These are phyloP conservation scores for Aspergillus niger DNA, from an alignment of 2,329 filamentous ascomycete species.

Conservation along the genomic window DNA sequence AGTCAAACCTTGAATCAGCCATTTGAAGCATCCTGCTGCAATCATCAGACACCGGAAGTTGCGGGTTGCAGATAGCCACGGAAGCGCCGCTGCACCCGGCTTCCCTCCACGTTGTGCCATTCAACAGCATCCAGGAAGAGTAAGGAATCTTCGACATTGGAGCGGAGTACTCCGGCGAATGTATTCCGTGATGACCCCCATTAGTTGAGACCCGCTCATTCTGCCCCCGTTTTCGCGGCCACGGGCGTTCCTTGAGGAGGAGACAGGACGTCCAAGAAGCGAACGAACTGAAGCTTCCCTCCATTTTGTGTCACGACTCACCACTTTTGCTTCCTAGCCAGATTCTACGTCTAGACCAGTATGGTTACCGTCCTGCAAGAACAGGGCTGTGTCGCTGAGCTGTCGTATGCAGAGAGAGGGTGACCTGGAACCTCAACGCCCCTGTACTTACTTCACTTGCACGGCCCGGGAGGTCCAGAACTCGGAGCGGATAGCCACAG, in stretches of 20 bases:
- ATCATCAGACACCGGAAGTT: neutral
- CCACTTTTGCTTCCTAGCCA: neutral
- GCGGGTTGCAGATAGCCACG: constrained; percentile 1
- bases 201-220: neutral
- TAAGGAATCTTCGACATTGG: neutral
- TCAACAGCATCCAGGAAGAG: neutral
- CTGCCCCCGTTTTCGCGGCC: neutral
- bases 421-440: neutral
- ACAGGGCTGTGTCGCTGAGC: constrained; percentile 4
- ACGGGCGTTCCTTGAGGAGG: neutral
- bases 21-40: neutral
- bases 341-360: neutral
- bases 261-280: no score
- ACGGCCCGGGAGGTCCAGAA: neutral
- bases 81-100: neutral
- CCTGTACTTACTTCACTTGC: neutral
- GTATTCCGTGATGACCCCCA: neutral
- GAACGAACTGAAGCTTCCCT: neutral
- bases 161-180: neutral
- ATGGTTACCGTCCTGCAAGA: neutral
- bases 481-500: constrained; percentile 1
- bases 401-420: neutral
- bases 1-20: neutral
- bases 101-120: constrained; percentile 3
- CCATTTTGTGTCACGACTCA: neutral